Evolutionary conservation across 116 monocot species (phyloP).

Genomic region (Trichopus zeylanicus): DNA sequence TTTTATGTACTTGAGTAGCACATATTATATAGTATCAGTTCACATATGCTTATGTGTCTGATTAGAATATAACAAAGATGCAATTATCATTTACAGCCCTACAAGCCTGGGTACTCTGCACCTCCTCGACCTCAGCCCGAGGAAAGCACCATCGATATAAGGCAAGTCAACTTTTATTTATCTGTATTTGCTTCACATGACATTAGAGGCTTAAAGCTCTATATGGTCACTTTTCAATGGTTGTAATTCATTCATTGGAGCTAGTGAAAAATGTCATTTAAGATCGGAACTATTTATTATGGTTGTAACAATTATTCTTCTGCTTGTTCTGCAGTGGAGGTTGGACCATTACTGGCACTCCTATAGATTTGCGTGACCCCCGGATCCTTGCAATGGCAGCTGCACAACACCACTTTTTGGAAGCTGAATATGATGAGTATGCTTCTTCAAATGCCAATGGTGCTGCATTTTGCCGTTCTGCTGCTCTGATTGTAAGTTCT

Average conservation of each 20-base stretch:
- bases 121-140: constrained; percentile 43
- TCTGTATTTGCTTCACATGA: not conserved
- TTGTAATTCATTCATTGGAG: not conserved
- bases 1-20: too few relatives aligned
- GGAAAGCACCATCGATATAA: constrained; percentile 76
- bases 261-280: not conserved
- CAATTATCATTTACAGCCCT: constrained; percentile 37
- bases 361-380: constrained; percentile 70
- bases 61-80: not conserved
- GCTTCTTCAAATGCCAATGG: constrained; percentile 64
- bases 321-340: constrained; percentile 39
- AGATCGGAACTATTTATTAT: not conserved
- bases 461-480: constrained; percentile 80
- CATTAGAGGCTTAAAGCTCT: not conserved
- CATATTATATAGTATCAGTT: too few relatives aligned
- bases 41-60: not conserved
- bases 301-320: not conserved
- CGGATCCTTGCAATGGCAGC: constrained; percentile 77
- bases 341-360: constrained; percentile 70
- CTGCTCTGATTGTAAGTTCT: constrained; percentile 75
- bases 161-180: constrained; percentile 25
- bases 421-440: constrained; percentile 91
- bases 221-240: not conserved
- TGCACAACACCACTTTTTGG: constrained; percentile 69
- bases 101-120: constrained; percentile 75